These are phyloP conservation scores for Ogataea pini DNA, from an alignment of 805 yeast genomes.

Conservation along the genomic window DNA sequence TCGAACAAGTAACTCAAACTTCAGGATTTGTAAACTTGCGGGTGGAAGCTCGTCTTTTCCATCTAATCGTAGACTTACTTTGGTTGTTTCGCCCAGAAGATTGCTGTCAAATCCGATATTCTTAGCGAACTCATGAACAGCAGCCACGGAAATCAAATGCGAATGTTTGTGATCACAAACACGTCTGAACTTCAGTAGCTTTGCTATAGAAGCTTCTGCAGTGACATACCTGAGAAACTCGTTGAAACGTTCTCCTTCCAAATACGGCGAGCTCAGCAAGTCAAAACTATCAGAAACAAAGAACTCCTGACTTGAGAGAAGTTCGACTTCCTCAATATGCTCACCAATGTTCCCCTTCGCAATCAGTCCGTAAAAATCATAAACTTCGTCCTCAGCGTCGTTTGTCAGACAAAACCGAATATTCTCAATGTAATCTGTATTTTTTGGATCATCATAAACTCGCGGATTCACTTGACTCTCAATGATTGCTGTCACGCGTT, in stretches of 20 bases:
- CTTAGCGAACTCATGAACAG: slow-evolving; percentile 4
- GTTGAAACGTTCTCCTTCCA: slow-evolving; percentile 4
- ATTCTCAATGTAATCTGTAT: slow-evolving; percentile 15
- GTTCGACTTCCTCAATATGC: not conserved
- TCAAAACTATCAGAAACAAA: not conserved
- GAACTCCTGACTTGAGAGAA: slow-evolving; percentile 7
- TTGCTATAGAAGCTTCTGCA: slow-evolving; percentile 1
- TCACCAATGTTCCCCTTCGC: slow-evolving; percentile 11
- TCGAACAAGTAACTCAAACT: slow-evolving; percentile 12
- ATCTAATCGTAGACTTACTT: slow-evolving; percentile 10
- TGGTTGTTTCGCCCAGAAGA: not conserved
- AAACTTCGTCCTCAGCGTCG: slow-evolving; percentile 12
- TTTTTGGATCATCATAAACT: slow-evolving; percentile 9
- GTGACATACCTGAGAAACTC: slow-evolving; percentile 8
- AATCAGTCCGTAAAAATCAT: slow-evolving; percentile 20
- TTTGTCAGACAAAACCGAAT: slow-evolving; percentile 12
- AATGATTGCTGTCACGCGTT: slow-evolving; percentile 9
- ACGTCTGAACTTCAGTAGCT: not conserved
- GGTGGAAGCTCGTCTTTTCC: slow-evolving; percentile 13
- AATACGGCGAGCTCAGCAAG: not conserved
- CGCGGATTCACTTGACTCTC: slow-evolving; percentile 9
- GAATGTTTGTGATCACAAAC: not conserved
- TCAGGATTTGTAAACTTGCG: slow-evolving; percentile 15
- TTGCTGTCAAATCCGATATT: slow-evolving; percentile 12
- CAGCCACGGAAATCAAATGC: not conserved